Evolutionary conservation across 345 rosid genomes (phyloP), one percentile per base, ranked within the genome.

Genomic region (Gossypium anomalum): DNA sequence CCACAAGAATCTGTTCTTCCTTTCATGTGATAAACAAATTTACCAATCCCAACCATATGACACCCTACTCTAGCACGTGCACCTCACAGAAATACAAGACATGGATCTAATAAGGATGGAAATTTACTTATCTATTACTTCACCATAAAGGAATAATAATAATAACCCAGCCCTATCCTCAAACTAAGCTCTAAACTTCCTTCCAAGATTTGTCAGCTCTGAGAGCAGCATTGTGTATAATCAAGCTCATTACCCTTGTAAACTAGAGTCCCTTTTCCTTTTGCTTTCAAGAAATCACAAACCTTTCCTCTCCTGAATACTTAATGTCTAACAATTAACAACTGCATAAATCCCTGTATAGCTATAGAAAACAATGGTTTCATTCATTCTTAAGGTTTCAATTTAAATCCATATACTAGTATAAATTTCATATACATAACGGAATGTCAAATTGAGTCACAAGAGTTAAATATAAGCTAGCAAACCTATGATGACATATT

Each of bases 121-220:
- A 10, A 11, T 9, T n/a, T 16, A 62, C 47, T 34, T 65, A 41
- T 19, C 69, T 8, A n/a, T 11, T 43, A 13, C 19, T 43, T 65
- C 15, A 65, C 9, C 68, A 43, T 65, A n/a, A 65, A n/a, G 9
- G 51, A 65, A 65, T 7, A 65, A 65, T 65, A 43, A 65, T 41
- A 64, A 34, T 13, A n/a, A 64, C 41, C n/a, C 49, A 64, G 25
- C 49, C 68, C 41, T 41, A n/a, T 64, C 68, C 66, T 64, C 68
- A 41, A n/a, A 29, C 25, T 9, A 17, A 41, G 48, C 16, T 23
- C 17, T 16, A 22, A 12, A 64, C 23, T 64, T 41, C 14, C 49
- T 41, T 9, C 49, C 49, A 64, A 41, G 25, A 64, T 64, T 20
- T 17, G 68, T 9, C 43, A 61, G 11, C 19, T 29, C 66, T 2